Base-by-base conservation (phyloP, 306 rosid genomes). In the Castanea sativa region DNA sequence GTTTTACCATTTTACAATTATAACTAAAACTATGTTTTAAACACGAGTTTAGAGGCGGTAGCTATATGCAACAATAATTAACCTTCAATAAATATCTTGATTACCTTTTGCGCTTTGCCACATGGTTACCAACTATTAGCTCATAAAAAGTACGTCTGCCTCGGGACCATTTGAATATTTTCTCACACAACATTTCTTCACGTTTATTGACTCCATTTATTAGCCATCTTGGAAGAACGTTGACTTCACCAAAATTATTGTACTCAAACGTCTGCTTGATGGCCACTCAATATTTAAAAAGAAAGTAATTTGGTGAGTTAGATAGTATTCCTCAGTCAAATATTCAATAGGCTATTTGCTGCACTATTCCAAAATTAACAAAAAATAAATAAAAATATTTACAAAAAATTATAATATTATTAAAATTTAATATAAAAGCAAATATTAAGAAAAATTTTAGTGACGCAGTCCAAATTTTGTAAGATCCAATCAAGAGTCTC, bases 251-350 rank as follows among this genome's bases (percentile, higher is more conserved):
- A 55, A 68, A 45, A 23, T 30, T 15, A n/a, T 72, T 43, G n/a
- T 59, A 20, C 18, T 43, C 35, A 2, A 67, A 30, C 5, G 35
- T 49, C 2, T 63, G 18, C 25, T 35, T 83, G 23, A 78, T 56
- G 43, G 30, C 74, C 71, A 83, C 27, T 70, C 55, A 7, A n/a
- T 38, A 29, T 30, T 21, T 15, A 1, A 41, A 74, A 51, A 63
- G 49, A 49, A 49, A 49, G 53, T 19, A 0, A 13, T 45, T 53
- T 53, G 32, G 73, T 33, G 29, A 0, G 79, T 73, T 77, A 33
- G 73, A 12, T 69, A 15, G 51, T 14, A 57, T 81, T 51, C 75
- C 55, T 38, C 45, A 57, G 63, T 80, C 81, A 52, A 67, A 72
- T 25, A 5, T 74, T 73, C 51, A 8, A 1, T 23, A 23, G 0